Base-by-base conservation (phyloP, 2,329 filamentous ascomycete genomes). In the Penicillium digitatum region DNA sequence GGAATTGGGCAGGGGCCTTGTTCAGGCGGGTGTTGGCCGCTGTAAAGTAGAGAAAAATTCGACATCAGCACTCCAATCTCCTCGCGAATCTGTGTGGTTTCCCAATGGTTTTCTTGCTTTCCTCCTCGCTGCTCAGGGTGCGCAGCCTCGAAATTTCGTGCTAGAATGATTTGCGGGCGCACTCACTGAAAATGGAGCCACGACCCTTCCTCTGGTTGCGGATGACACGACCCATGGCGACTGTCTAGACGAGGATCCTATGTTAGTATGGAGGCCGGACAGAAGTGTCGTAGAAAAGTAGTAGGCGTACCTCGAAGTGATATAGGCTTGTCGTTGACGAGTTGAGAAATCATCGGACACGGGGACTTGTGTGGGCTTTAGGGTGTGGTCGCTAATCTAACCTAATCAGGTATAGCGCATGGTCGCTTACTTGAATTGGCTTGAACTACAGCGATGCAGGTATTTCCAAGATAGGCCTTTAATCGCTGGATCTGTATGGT, bases 1-100 rank as follows among this genome's bases (percentile, higher is more conserved):
- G 85, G 88, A 99, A 97, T 82, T 95, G 89, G 75, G 93, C 90
- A 66, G 90, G 89, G 64, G 87, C 86, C 87, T 97, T 96, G 84
- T 94, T 93, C 76, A 97, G 86, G 80, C 89, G 88, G 80, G 88
- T 91, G 81, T 89, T 84, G 78, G 87, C 86, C 80, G 85, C 86
- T 88, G 73, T 59, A 68, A 54, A 54, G 60, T 61, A 62, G 60
- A 65, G 57, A 63, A 61, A 62, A 61, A 59, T 63, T 56, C 55
- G 58, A 65, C 43, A 71, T 74, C 66, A 74, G 71, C 61, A 72
- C 57, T 66, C 61, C 52, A 58, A 52, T 63, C 56, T 50, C 48
- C 34, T 52, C 57, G 27, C 34, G 32, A 42, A 40, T 49, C 35
- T 42, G 18, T 58, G 20, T 54, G 32, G 34, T 20, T 54, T 48